Percentiles rank a stretch among this genome's conserved stretches.
phyloP scores from a whole-genome alignment of 2,329 filamentous ascomycete genomes.

The Diaporthe sp. region DNA sequence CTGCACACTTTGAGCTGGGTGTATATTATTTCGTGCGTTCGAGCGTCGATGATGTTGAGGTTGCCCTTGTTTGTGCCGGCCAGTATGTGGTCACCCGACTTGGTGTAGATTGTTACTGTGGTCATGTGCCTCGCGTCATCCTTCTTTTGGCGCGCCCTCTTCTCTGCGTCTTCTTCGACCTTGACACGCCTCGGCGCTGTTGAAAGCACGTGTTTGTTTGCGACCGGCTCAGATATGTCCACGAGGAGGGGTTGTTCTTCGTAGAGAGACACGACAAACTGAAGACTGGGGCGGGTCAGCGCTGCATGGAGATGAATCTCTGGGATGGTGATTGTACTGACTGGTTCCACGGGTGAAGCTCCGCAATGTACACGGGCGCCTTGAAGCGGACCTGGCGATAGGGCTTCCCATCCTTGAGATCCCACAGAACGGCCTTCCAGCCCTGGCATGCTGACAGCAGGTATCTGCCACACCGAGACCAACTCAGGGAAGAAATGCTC shows the following conservation, averaged over 20 bases:
- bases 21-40: conserved; percentile 86
- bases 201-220: conserved; percentile 83
- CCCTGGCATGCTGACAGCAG: conserved; percentile 94
- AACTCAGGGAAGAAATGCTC: conserved; percentile 94
- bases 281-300: conserved; percentile 65
- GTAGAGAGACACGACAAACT: conserved; percentile 92
- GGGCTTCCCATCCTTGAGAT: conserved; percentile 78
- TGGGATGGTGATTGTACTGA: conserved; percentile 57
- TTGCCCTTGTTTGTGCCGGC: conserved; percentile 96
- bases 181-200: conserved; percentile 84
- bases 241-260: conserved; percentile 94
- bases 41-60: conserved; percentile 93
- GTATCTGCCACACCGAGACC: conserved; percentile 93
- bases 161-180: conserved; percentile 76
- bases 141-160: conserved; percentile 86
- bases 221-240: conserved; percentile 78
- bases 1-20: conserved; percentile 85
- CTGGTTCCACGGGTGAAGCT: conserved; percentile 93
- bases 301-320: conserved; percentile 43
- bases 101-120: conserved; percentile 91
- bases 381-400: conserved; percentile 91
- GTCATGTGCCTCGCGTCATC: conserved; percentile 97
- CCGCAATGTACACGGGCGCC: conserved; percentile 94
- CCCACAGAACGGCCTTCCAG: conserved; percentile 97
- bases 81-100: conserved; percentile 88